phyloP scores from a whole-genome alignment of 768 basidiomycete genomes.

The Neoboletus brunneissimus region DNA sequence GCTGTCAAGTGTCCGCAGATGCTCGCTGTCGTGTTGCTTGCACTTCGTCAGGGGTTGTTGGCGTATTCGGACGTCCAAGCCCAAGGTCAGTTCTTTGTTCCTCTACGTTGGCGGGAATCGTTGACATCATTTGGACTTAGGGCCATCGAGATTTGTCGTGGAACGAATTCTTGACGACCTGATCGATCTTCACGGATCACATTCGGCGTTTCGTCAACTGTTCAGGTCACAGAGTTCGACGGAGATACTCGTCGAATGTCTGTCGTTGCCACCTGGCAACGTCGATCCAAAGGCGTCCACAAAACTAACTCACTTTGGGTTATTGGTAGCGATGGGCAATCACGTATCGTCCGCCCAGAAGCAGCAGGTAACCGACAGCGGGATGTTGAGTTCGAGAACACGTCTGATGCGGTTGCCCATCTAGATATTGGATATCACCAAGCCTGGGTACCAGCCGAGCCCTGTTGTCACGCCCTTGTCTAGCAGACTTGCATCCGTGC shows the following conservation, averaged over 20 bases:
- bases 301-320: constrained; percentile 67
- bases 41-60: constrained; percentile 57
- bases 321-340: constrained; percentile 64
- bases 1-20: constrained; percentile 63
- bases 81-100: constrained; percentile 10
- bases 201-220: constrained; percentile 62
- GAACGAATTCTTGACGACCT: constrained; percentile 57
- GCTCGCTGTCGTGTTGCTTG: constrained; percentile 66
- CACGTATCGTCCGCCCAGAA: constrained; percentile 64
- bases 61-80: constrained; percentile 27
- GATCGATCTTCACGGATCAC: constrained; percentile 64
- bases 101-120: neutral
- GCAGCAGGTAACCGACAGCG: constrained; percentile 55
- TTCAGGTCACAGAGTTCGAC: constrained; percentile 73
- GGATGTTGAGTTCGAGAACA: neutral
- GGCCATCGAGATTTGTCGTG: constrained; percentile 19
- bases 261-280: constrained; percentile 41
- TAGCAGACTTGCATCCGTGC: constrained; percentile 20
- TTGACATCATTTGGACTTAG: constrained; percentile 10
- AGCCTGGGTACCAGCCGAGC: constrained; percentile 25
- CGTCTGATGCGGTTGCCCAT: neutral
- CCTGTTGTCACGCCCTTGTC: neutral
- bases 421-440: constrained; percentile 59
- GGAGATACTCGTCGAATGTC: constrained; percentile 63
- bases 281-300: constrained; percentile 43